Evolutionary conservation across 345 rosid species (phyloP).

Genomic region (Eucalyptus polybractea): DNA sequence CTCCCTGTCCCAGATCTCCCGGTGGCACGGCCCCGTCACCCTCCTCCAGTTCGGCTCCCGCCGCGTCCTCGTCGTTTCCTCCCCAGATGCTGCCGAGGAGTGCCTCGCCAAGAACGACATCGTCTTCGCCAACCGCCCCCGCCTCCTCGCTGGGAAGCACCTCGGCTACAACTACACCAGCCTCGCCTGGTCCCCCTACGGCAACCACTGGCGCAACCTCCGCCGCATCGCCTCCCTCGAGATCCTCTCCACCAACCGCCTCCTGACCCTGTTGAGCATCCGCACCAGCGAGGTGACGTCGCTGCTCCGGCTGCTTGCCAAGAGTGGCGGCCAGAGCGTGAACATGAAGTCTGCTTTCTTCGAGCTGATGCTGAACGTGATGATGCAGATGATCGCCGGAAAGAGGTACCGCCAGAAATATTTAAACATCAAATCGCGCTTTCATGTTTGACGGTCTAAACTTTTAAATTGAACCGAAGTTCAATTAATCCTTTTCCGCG

Average conservation of each 20-base stretch:
- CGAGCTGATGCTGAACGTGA: slow-evolving; percentile 17
- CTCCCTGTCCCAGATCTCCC: background rate
- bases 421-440: background rate
- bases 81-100: slow-evolving; percentile 6
- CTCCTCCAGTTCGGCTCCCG: slow-evolving; percentile 11
- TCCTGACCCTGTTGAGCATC: background rate
- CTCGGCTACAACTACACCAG: slow-evolving; percentile 4
- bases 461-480: background rate
- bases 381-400: slow-evolving; percentile 33
- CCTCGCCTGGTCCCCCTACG: slow-evolving; percentile 8
- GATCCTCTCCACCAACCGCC: slow-evolving; percentile 5
- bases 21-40: slow-evolving; percentile 2
- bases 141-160: background rate
- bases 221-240: slow-evolving; percentile 5
- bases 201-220: slow-evolving; percentile 6
- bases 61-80: slow-evolving; percentile 7
- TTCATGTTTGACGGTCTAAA: background rate
- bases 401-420: slow-evolving; percentile 5
- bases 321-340: background rate
- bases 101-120: slow-evolving; percentile 13
- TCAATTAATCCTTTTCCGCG: background rate
- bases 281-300: slow-evolving; percentile 5
- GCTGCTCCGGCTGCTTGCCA: background rate
- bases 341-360: slow-evolving; percentile 10
- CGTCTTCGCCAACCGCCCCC: slow-evolving; percentile 15